Evolutionary conservation across 169 alveolate species (phyloP), one percentile per base, ranked within the genome.

Genomic region (Plasmodium sp.): DNA sequence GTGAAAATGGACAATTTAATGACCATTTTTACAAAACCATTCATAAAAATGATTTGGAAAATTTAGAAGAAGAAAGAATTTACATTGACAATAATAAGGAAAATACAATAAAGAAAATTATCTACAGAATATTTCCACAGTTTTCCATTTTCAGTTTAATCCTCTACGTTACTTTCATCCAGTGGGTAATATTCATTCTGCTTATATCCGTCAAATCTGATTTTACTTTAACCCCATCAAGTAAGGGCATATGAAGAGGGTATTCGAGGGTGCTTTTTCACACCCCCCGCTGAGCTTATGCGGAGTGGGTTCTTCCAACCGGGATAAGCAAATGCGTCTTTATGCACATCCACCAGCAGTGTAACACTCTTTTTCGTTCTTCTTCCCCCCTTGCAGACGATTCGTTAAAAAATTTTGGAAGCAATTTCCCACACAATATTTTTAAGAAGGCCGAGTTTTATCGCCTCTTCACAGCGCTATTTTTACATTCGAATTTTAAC

Each of bases 401-500:
- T 79, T 82, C 95, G 10, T 81, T 92, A 92, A 92, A 92, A 31
- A 90, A 58, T 90, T 92, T 83, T 92, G 95, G 92, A 4, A 92
- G 92, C 62, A 92, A 92, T 74, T 92, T 36, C 51, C 95, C 95
- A n/a, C 84, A 82, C 58, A 72, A 83, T 27, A 81, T 92, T 71
- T 92, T 81, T 54, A 92, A 81, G 67, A 82, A 82, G 67, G 84
- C 92, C 48, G 95, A 92, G 48, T 43, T 82, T 92, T 83, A 92
- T 92, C 95, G 95, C 84, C 95, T 83, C 18, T 92, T 82, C 72
- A 92, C 95, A 74, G 48, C 95, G 2, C 34, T 92, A 33, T 83
- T 92, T 92, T 83, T 92, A 51, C 95, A 92, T 83, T 92, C 95
- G 14, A 92, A 92, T 81, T 92, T 92, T 83, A 92, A 92, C 62